Evolutionary conservation across 2,329 filamentous ascomycete species (phyloP).

Genomic region (Penicillium sp.): DNA sequence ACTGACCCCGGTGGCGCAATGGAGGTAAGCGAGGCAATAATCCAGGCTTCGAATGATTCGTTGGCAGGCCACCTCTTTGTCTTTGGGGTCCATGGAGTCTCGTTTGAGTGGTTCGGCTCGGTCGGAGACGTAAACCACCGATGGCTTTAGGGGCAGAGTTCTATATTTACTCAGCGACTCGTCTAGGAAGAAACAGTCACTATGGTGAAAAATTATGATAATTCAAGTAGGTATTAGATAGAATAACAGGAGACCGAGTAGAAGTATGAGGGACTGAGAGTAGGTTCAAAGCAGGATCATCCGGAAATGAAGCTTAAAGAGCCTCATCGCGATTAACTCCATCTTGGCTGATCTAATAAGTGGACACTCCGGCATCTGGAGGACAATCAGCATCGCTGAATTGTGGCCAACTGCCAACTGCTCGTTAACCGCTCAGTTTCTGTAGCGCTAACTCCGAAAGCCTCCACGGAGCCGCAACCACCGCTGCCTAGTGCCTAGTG

Average conservation of each 20-base stretch:
- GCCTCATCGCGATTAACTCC: not conserved
- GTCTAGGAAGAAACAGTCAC: not conserved
- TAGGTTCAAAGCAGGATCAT: not conserved
- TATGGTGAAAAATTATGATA: too few species aligned
- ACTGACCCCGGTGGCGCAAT: not conserved
- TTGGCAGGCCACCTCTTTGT: not conserved
- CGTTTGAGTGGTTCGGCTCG: not conserved
- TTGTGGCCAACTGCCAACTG: too few species aligned
- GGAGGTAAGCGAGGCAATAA: not conserved
- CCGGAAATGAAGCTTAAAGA: not conserved
- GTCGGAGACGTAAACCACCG: conserved; percentile 11
- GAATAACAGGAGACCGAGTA: too few species aligned
- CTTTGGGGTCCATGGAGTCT: conserved; percentile 16
- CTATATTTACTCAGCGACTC: conserved; percentile 16
- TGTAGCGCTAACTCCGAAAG: too few species aligned
- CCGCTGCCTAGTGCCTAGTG: not conserved
- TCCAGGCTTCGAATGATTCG: not conserved
- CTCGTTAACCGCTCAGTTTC: too few species aligned
- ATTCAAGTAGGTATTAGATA: too few species aligned
- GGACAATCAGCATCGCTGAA: not conserved
- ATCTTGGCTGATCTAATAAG: not conserved
- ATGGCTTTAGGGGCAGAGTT: conserved; percentile 3
- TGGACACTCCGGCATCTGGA: not conserved
- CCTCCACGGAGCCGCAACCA: not conserved
- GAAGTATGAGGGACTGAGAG: not conserved